phyloP scores from a whole-genome alignment of 371 early-diverging fungal species.

The Mortierella polycephala region DNA sequence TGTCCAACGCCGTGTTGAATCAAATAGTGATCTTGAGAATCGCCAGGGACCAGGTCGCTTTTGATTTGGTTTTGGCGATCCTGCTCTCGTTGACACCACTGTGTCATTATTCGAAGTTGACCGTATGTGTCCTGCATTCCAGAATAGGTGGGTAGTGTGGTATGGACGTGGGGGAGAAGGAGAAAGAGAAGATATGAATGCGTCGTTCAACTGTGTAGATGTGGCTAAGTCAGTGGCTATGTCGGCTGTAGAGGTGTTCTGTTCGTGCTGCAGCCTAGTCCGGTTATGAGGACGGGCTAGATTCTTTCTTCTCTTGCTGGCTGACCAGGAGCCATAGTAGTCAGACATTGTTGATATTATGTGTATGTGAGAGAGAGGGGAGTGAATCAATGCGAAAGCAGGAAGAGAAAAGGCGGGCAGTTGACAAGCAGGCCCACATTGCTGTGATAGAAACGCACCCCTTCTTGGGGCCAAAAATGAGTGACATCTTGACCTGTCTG shows the following conservation, averaged over 20 bases:
- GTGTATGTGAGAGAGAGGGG: background rate
- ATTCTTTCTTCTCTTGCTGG: constrained; percentile 30
- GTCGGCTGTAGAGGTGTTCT: background rate
- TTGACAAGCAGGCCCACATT: no score
- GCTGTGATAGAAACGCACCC: no score
- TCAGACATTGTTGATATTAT: constrained; percentile 22
- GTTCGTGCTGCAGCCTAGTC: constrained; percentile 5
- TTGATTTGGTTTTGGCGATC: background rate
- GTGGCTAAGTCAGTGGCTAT: background rate
- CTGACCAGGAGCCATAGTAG: constrained; percentile 51
- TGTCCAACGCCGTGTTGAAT: constrained; percentile 6
- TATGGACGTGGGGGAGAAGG: background rate
- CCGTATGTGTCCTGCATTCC: background rate
- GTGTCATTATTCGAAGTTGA: background rate
- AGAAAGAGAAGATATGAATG: background rate
- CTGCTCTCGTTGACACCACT: background rate
- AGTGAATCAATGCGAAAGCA: background rate
- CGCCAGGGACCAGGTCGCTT: constrained; percentile 14
- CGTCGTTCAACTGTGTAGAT: background rate
- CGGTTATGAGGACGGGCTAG: constrained; percentile 12
- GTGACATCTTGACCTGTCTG: no score
- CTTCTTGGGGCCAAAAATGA: no score
- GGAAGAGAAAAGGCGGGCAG: no score
- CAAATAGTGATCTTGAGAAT: constrained; percentile 22
- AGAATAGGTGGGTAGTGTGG: background rate